These are phyloP conservation scores for Hypoxylon rubiginosum DNA, from an alignment of 2,329 filamentous ascomycete genomes.

Conservation along the genomic window DNA sequence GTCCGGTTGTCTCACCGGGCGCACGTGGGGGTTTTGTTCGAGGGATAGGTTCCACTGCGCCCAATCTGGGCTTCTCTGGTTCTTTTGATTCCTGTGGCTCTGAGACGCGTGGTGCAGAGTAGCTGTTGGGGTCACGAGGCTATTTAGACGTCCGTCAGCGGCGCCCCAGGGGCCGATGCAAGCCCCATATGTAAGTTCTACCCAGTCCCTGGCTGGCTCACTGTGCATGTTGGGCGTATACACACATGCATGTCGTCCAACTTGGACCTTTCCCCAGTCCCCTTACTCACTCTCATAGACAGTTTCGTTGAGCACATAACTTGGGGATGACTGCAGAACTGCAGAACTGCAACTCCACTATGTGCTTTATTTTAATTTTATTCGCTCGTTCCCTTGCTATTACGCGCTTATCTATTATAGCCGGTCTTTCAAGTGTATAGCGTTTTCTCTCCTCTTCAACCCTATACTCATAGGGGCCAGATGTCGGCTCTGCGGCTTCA, in stretches of 20 bases:
- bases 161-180: conserved; percentile 37
- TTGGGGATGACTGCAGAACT: conserved; percentile 6
- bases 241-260: conserved; percentile 9
- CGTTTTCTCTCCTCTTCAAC: background rate
- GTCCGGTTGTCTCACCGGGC: conserved; percentile 46
- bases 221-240: conserved; percentile 16
- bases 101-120: conserved; percentile 25
- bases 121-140: conserved; percentile 46
- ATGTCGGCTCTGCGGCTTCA: background rate
- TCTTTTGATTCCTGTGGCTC: background rate
- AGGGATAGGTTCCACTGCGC: conserved; percentile 34
- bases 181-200: conserved; percentile 14
- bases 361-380: background rate
- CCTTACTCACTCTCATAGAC: conserved; percentile 12
- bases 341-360: conserved; percentile 9
- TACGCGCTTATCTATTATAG: background rate
- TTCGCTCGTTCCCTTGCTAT: background rate
- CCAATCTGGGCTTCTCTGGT: background rate
- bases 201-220: conserved; percentile 1
- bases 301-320: conserved; percentile 9
- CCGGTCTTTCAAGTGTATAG: background rate
- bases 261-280: conserved; percentile 10
- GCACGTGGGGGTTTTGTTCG: conserved; percentile 46
- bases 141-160: conserved; percentile 46
- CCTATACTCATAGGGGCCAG: background rate